Conservation (phyloP, 2,329 filamentous ascomycete species). For the Sclerotinia borealis region DNA sequence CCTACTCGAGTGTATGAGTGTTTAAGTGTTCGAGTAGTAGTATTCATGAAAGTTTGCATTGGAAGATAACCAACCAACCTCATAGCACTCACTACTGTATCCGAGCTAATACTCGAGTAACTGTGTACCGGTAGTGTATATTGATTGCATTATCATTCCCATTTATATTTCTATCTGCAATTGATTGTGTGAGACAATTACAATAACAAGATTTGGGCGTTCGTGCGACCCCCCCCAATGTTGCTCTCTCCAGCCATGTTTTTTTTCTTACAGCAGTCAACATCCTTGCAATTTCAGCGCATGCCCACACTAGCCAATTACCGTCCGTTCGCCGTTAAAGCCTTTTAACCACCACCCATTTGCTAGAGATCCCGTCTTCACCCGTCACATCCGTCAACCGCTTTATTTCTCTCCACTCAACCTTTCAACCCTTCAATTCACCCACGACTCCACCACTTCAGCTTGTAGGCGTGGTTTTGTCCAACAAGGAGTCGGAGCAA, state of each 20-base stretch:
- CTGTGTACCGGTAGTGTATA: too few relatives aligned
- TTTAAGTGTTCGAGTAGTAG: background rate
- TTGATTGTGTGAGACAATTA: too few relatives aligned
- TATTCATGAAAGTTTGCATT: too few relatives aligned
- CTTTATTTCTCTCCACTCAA: background rate
- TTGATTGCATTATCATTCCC: too few relatives aligned
- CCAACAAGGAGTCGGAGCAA: background rate
- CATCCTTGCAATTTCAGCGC: background rate
- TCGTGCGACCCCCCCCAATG: background rate
- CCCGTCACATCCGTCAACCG: background rate
- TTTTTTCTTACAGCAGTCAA: too few relatives aligned
- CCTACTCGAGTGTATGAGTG: too few relatives aligned
- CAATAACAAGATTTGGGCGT: too few relatives aligned
- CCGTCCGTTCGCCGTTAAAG: background rate
- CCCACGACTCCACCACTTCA: background rate
- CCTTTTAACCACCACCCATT: background rate
- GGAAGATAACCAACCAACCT: too few relatives aligned
- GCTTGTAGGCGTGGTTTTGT: background rate
- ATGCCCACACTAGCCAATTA: background rate
- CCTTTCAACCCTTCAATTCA: background rate
- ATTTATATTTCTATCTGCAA: too few relatives aligned
- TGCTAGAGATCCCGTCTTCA: background rate
- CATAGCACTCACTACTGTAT: too few relatives aligned
- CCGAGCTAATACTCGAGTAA: too few relatives aligned
- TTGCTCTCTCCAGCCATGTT: too few relatives aligned